Evolutionary conservation across 441 rosid species (phyloP), one percentile per base, ranked within the genome.

Genomic region (Sinapis alba): DNA sequence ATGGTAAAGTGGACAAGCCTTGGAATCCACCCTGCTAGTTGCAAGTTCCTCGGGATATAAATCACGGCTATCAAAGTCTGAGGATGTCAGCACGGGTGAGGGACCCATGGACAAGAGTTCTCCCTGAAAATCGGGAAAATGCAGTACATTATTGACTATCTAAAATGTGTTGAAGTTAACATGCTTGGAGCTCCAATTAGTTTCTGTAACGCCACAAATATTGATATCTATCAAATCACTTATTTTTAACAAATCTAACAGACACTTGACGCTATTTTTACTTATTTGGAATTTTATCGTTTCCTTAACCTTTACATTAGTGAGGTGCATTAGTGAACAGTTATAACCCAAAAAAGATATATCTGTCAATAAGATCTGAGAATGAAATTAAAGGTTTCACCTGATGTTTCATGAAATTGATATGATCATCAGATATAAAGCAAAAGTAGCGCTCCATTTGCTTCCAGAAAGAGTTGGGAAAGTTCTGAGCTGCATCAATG

Each of bases 391-490:
- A 58, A 62, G 20, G 68, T 43, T 57, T 73, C 75, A 86, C 99
- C 98, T 88, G 94, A 77, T 87, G 89, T 74, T 89, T 86, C 83
- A 96, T 66, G 84, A 76, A 83, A 76, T 77, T 78, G 72, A 92
- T 79, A 74, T 88, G 96, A 71, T 68, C 80, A 78, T 96, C 94
- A 79, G 94, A 84, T 83, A 92, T 64, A 71, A 78, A 81, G 74
- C 92, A 84, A 80, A 94, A 86, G 76, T 83, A 81, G 32, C 83
- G 85, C 76, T 94, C 97, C 91, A 90, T 88, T 74, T 87, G 90
- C 89, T 83, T 88, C 99, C 98, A 94, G 71, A 94, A 89, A 68
- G 85, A 64, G 68, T 75, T 85, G 63, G 86, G 80, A 63, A 80
- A 82, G 34, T 83, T 84, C 75, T 80, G 86, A 77, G 80, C 98